Base-by-base conservation (phyloP, 345 rosid genomes). In the Isatis tinctoria region DNA sequence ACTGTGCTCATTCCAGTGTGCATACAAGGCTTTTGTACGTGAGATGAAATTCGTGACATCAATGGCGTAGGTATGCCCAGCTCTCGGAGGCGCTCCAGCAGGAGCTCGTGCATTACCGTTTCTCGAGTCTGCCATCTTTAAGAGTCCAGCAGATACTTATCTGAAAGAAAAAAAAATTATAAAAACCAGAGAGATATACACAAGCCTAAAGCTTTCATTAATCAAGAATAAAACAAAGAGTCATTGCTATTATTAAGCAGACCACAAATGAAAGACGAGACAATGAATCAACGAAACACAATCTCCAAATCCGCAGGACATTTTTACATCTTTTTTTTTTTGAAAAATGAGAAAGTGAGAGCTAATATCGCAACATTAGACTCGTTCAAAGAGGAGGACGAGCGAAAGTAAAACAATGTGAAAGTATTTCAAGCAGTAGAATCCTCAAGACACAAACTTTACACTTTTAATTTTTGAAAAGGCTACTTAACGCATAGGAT, bases 21-120 rank as follows among this genome's bases (percentile, higher is more conserved):
- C 69, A 77, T 91, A 93, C 62, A 93, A 75, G 45, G 84, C 79
- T 82, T 76, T 87, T 71, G 90, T 74, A 36, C 97, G 91, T 13
- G 73, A 67, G 59, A 80, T 77, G 48, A 91, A 93, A 63, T 75
- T 89, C 3, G 74, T 84, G 59, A 91, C 65, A 76, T 88, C 78
- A 67, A 91, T 87, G 56, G 77, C 28, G 79, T 94, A 94, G 12
- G 81, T 28, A 63, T 74, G 79, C 40, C 79, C 84, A 13, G 83
- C 43, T 54, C 70, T 84, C 14, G 85, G 41, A 35, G 84, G 74
- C 67, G 24, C 64, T 41, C 85, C 88, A 73, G 67, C 80, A 3
- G 85, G 61, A 27, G 88, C 76, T 58, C 86, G 85, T 11, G 78
- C 81, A 32, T 69, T 82, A 39, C 85, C 93, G 69, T 83, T 90